Base-by-base conservation (phyloP, 2,329 filamentous ascomycete genomes). In the Xylariomycetidae sp. region DNA sequence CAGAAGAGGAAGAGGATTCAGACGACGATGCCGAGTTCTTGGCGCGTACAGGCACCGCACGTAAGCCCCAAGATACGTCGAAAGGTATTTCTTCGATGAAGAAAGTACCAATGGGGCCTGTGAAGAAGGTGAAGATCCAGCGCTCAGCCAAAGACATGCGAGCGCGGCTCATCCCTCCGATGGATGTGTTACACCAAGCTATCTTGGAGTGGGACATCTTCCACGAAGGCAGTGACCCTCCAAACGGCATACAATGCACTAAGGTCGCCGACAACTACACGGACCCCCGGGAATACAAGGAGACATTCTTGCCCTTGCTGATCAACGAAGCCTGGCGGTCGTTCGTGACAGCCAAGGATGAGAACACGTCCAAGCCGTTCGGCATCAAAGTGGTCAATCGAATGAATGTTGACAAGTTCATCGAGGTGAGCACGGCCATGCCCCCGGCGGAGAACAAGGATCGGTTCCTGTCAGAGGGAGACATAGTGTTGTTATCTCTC, bases 131-230 rank as follows among this genome's bases (percentile, higher is more conserved):
- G 45, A 85, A 86, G 56, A 76, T 87, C 32, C 70, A 82, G 42
- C 78, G 90, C 31, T 90, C 88, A 12, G 78, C 82, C 28, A 94
- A 94, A 59, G 92, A 98, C 60, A 90, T 95, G 78, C 82, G 90
- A 48, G 90, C 92, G 43, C 82, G 92, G 42, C 70, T 98, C 39
- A 84, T 89, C 19, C 92, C 93, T 6, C 86, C 93, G 45, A 82
- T 98, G 62, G 82, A 87, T 23, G 71, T 77, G 12, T 64, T 98
- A 19, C 92, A 96, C 56, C 81, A 84, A 49, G 82, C 82, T 13
- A 87, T 98, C 31, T 74, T 98, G 3, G 76, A 83, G 35, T 98
- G 92, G 92, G 85, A 98, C 46, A 94, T 93, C 46, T 98, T 95
- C 58, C 85, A 95, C 51, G 68, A 79, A 28, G 87, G 88, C 18